Evolutionary conservation across 305 asterid species (phyloP).

Genomic region (Andrographis paniculata): DNA sequence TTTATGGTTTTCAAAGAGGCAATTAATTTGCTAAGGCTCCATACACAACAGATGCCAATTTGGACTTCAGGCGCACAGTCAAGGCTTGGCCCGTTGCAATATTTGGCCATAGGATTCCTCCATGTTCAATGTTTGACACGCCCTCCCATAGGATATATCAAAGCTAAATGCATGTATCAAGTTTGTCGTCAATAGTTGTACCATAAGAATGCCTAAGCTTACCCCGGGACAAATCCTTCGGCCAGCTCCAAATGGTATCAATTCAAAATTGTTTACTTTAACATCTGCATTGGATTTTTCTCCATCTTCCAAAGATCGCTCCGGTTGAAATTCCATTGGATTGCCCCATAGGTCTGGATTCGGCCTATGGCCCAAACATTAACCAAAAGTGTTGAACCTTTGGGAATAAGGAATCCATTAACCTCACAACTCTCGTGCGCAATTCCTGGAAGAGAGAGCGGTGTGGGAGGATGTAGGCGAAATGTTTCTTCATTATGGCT

Average conservation of each 20-base stretch:
- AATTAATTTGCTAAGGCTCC: too few species aligned
- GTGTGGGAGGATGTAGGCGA: too few species aligned
- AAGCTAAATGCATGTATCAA: too few species aligned
- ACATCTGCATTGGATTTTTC: conserved; percentile 50
- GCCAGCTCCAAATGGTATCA: conserved; percentile 79
- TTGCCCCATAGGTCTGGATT: conserved; percentile 53
- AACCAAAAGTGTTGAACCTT: conserved; percentile 53
- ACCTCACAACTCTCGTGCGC: conserved; percentile 49
- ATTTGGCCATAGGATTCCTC: too few species aligned
- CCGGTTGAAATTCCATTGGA: conserved; percentile 52
- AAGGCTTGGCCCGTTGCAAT: too few species aligned
- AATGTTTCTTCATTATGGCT: conserved; percentile 59
- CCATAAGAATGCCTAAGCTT: conserved; percentile 57
- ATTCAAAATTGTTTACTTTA: conserved; percentile 54
- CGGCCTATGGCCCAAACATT: conserved; percentile 78
- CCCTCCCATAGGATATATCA: too few species aligned
- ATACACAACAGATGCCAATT: too few species aligned
- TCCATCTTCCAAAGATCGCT: conserved; percentile 40
- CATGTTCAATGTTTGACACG: too few species aligned
- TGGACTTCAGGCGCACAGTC: too few species aligned
- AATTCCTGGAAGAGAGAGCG: conserved; percentile 61
- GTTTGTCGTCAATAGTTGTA: too few species aligned
- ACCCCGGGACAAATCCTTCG: conserved; percentile 66
- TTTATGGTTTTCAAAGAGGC: too few species aligned
- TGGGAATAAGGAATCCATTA: conserved; percentile 50